Evolutionary conservation across 2,329 filamentous ascomycete genomes (phyloP), one percentile per base, ranked within the genome.

Genomic region (Fusarium haematococcum): DNA sequence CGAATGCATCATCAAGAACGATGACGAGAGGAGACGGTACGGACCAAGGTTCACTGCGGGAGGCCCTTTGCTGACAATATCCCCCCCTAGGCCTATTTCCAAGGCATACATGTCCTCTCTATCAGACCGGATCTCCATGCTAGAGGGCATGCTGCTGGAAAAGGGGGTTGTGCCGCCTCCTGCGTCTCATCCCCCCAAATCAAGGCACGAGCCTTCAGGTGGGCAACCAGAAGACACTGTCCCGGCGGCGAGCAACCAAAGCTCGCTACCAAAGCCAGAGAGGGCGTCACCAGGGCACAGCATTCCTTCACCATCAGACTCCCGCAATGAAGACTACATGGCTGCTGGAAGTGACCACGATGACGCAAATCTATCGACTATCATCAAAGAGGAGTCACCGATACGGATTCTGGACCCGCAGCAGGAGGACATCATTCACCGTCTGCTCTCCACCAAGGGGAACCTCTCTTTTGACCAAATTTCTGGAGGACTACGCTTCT

Each of bases 81-180:
- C 18, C 11, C 14, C n/a, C 25, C 37, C 18, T 43, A 89, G 88
- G 41, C 88, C 88, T 9, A 89, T 90, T 37, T 90, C 88, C 23
- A 87, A 89, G 77, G 88, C 88, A 63, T 90, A 90, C 79, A 89
- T 89, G 85, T 87, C 86, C 45, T 89, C 87, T 2, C 81, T 90
- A 13, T 88, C 87, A n/a, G 86, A 88, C 27, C 84, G 88, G 6
- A 88, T 90, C 50, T 81, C 84, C 9, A 73, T 90, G 69, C 82
- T 90, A 1, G 88, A 90, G 79, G 80, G 80, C 18, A 84, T 90
- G 84, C 83, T 90, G 5, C 77, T 84, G 65, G 86, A 89, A 43
- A 84, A 83, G 37, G 88, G 88, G 59, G 83, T 86, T 20, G 82
- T 83, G 2, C 84, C 86, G 25, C 88, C 88, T 11, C 86, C 87